A percentile compares a stretch with the other conserved stretches of the same genome.
These are phyloP conservation scores for Claviceps arundinis DNA, from an alignment of 2,329 filamentous ascomycete genomes.

Conservation along the genomic window DNA sequence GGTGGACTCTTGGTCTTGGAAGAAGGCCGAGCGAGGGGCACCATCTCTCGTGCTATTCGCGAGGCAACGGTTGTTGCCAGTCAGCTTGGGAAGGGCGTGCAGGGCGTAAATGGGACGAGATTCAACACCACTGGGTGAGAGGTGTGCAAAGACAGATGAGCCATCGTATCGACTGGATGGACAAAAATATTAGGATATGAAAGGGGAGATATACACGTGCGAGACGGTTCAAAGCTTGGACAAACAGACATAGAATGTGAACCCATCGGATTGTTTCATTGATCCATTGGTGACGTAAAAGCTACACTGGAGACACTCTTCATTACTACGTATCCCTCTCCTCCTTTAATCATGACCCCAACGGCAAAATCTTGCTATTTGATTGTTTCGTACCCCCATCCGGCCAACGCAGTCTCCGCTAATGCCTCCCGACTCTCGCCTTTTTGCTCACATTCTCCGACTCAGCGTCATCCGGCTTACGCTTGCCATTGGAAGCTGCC, in stretches of 20 bases:
- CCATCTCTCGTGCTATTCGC: conserved; percentile 52
- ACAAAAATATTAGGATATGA: background rate
- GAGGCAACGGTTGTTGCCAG: conserved; percentile 59
- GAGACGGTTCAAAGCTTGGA: too few species aligned
- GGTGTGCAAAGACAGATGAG: background rate
- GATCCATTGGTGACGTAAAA: background rate
- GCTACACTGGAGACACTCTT: background rate
- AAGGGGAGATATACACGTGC: too few species aligned
- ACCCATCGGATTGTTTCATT: background rate
- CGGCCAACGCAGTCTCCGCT: background rate
- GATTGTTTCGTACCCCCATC: background rate
- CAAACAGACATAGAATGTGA: background rate
- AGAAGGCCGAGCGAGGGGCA: conserved; percentile 55
- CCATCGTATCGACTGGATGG: background rate
- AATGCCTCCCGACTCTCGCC: conserved; percentile 25
- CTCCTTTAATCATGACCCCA: background rate
- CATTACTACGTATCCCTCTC: background rate
- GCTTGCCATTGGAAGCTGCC: conserved; percentile 27
- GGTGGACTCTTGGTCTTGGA: conserved; percentile 61
- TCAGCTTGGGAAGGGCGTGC: conserved; percentile 35
- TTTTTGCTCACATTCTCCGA: conserved; percentile 28
- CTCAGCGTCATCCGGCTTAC: conserved; percentile 26
- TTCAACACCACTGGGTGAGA: conserved; percentile 5
- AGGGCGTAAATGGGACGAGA: conserved; percentile 24
- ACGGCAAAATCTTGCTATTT: background rate